Conservation (phyloP, 2,329 filamentous ascomycete species). For the Pestalotiopsis fici region DNA sequence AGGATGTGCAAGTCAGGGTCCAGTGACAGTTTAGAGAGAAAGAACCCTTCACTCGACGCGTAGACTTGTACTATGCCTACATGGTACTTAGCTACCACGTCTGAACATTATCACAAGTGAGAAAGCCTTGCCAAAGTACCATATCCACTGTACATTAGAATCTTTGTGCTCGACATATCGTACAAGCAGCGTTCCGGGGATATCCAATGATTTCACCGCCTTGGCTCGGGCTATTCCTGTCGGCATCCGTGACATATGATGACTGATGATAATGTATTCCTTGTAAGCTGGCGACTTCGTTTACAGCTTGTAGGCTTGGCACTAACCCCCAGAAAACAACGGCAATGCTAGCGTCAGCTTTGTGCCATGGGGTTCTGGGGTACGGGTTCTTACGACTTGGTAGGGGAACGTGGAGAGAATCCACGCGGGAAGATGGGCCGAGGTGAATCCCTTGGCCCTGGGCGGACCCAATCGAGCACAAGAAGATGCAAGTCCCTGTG, state of each 20-base stretch:
- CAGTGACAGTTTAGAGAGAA: neutral
- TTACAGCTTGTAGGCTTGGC: neutral
- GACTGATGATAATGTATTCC: neutral
- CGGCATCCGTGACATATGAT: neutral
- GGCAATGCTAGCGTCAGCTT: neutral
- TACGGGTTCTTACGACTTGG: neutral
- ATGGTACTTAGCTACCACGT: no score
- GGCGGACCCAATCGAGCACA: neutral
- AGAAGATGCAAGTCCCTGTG: neutral
- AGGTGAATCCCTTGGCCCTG: neutral
- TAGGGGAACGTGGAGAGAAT: neutral
- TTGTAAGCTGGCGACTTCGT: neutral
- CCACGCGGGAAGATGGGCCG: constrained; percentile 6
- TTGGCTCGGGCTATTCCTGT: neutral
- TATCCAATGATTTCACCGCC: neutral
- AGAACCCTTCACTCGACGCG: neutral
- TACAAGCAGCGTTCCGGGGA: no score
- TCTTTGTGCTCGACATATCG: no score
- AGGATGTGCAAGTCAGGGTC: neutral
- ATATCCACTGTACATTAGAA: no score
- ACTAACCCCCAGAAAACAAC: neutral
- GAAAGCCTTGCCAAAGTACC: no score
- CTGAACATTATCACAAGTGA: neutral
- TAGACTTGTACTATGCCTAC: neutral
- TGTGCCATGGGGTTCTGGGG: neutral